phyloP scores from a whole-genome alignment of 768 basidiomycete species.

The Erythrobasidium yunnanense region DNA sequence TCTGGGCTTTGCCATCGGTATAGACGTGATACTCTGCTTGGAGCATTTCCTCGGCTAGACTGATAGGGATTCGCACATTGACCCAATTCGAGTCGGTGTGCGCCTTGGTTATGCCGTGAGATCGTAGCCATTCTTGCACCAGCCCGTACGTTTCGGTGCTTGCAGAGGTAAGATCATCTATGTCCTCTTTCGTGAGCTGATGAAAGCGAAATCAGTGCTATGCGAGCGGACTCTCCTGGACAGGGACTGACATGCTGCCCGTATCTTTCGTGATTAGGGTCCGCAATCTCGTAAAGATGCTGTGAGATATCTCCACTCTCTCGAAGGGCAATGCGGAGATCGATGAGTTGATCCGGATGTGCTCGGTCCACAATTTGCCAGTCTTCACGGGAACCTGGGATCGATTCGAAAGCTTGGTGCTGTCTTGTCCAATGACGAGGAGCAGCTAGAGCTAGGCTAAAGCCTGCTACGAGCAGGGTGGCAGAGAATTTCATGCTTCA shows the following conservation, averaged over 20 bases:
- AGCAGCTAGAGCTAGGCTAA: not conserved
- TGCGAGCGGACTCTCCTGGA: not conserved
- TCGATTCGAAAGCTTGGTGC: not conserved
- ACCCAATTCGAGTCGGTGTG: slow-evolving; percentile 1
- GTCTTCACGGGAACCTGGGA: not conserved
- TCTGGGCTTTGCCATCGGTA: not conserved
- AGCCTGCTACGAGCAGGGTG: too few relatives aligned
- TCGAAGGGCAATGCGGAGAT: slow-evolving; percentile 2
- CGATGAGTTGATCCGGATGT: slow-evolving; percentile 3
- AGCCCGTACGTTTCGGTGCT: not conserved
- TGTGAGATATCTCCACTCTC: not conserved
- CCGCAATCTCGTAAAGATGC: not conserved
- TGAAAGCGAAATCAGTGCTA: not conserved
- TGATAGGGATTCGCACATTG: slow-evolving; percentile 11
- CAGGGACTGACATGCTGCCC: slow-evolving; percentile 1
- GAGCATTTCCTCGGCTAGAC: slow-evolving; percentile 8
- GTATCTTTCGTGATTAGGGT: not conserved
- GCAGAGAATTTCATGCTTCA: too few relatives aligned
- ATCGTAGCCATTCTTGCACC: slow-evolving; percentile 1
- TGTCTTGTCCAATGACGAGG: slow-evolving; percentile 1
- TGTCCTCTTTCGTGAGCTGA: slow-evolving; percentile 10
- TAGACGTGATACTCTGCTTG: slow-evolving; percentile 9
- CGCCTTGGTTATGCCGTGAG: not conserved
- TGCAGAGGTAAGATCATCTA: not conserved
- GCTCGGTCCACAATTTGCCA: not conserved